phyloP scores from a whole-genome alignment of 495 filamentous ascomycete genomes.

The Aspergillus haitiensis region DNA sequence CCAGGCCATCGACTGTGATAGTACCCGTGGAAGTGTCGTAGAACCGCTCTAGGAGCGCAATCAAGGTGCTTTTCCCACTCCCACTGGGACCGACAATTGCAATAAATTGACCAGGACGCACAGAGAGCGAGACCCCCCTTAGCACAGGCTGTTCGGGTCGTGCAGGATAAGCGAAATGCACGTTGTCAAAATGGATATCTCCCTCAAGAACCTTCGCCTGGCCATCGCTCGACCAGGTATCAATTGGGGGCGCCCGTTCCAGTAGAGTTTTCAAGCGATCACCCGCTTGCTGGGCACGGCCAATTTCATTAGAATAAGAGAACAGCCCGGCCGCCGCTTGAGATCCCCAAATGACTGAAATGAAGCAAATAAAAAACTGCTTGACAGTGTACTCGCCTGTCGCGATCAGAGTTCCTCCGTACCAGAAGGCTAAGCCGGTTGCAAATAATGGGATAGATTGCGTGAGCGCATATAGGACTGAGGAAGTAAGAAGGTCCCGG shows the following conservation, averaged over 20 bases:
- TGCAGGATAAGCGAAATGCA: conserved; percentile 23
- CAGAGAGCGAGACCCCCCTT: conserved; percentile 46
- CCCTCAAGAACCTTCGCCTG: no score
- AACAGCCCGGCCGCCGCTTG: conserved; percentile 52
- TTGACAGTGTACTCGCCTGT: conserved; percentile 48
- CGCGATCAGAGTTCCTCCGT: conserved; percentile 47
- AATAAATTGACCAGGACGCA: conserved; percentile 56
- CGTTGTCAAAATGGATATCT: background rate
- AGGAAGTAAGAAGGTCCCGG: conserved; percentile 17
- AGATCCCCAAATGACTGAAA: conserved; percentile 51
- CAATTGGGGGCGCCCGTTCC: no score
- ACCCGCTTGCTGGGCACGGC: conserved; percentile 7
- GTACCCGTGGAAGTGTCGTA: conserved; percentile 40
- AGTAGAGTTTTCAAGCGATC: no score
- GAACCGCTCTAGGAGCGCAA: conserved; percentile 55
- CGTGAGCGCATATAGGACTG: conserved; percentile 22
- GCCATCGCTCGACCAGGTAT: no score
- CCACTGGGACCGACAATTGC: conserved; percentile 70
- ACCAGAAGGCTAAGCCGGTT: conserved; percentile 53
- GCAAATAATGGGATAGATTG: conserved; percentile 35
- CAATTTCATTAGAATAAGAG: conserved; percentile 46
- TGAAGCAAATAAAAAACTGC: conserved; percentile 55
- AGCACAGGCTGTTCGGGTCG: conserved; percentile 55
- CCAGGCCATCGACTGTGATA: conserved; percentile 49
- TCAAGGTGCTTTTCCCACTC: conserved; percentile 66